Base-by-base conservation (phyloP, 352 stramenopile species). In the Phytophthora ramorum region DNA sequence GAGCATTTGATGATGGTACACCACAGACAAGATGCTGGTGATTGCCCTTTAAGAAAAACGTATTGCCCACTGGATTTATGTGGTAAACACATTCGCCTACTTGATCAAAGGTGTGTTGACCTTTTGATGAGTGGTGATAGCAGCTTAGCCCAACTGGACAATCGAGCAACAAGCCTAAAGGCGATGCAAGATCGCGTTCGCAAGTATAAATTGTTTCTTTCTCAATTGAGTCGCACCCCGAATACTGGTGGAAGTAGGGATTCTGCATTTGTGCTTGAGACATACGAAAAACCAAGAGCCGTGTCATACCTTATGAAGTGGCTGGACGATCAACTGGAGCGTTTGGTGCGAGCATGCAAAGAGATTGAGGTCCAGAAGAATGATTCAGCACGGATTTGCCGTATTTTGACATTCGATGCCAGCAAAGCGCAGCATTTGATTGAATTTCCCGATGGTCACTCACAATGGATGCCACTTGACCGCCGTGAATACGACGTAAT, bases 51-150 rank as follows among this genome's bases (percentile, higher is more conserved):
- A 17, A 76, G 85, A 17, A 50, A 63, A n/a, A 64, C 63, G 1
- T 63, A 66, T 5, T 95, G 86, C 32, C 76, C 74, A 0, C 49
- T 89, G 4, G 85, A 91, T 71, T 46, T 93, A 12, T 93, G 86
- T 47, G 86, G 83, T 2, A 93, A 90, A 52, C 77, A 63, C 13
- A 74, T 95, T 30, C 56, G 59, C 14, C 58, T 95, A 2, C 79
- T 78, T 37, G 83, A 87, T 3, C 22, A 40, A 24, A 34, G 54
- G 7, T 4, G 9, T 10, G 19, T 40, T 13, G 13, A 34, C 35
- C 28, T 1, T 20, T 45, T 76, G 4, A 77, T 78, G 73, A 79
- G 46, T 43, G 49, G 58, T 0, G 67, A 79, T 20, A 22, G 3
- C 7, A 41, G 3, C 2, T 35, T 56, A 8, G 51, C 24, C 0